Conservation (phyloP, 73 alveolate genomes). For the Tetrahymena malaccensis region DNA sequence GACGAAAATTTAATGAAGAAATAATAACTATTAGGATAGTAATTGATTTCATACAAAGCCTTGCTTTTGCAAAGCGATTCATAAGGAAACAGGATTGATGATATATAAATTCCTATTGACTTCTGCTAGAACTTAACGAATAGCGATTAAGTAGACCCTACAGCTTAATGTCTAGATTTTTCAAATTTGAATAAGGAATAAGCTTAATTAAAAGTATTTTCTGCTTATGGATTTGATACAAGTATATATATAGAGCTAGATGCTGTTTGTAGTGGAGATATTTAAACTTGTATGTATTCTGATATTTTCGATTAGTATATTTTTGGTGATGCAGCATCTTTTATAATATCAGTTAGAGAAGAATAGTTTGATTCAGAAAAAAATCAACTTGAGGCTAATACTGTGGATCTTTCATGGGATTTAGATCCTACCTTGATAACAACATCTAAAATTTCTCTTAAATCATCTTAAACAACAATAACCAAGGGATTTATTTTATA, state of each 20-base stretch:
- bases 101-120: not conserved
- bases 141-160: not conserved
- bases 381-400: not conserved
- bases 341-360: not conserved
- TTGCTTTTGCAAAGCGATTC: not conserved
- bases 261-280: not conserved
- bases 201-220: not conserved
- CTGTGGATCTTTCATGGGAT: not conserved
- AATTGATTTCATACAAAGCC: not conserved
- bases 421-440: not conserved
- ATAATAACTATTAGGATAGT: not conserved
- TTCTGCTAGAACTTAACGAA: not conserved
- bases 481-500: not conserved
- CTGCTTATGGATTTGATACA: not conserved
- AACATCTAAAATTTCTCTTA: not conserved
- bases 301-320: not conserved
- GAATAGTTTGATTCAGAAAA: not conserved
- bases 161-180: not conserved
- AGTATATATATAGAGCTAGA: not conserved
- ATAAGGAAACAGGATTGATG: not conserved
- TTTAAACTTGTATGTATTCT: not conserved
- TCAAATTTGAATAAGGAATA: not conserved
- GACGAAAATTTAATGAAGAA: not conserved
- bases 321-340: not conserved
- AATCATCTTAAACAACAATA: not conserved